Evolutionary conservation across 2,329 filamentous ascomycete species (phyloP).

Genomic region (Penicillium crustosum): DNA sequence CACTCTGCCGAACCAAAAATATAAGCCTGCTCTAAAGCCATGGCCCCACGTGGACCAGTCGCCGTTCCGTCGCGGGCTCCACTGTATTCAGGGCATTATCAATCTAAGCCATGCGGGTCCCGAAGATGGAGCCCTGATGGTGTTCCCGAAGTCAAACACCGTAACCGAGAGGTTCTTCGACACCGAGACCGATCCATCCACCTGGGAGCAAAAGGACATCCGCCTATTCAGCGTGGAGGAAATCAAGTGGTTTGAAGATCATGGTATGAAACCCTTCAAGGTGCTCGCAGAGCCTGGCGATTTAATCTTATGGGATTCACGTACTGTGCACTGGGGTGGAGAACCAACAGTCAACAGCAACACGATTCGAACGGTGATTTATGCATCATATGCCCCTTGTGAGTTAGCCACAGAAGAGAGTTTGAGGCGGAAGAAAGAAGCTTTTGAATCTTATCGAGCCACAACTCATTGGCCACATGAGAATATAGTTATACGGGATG

Average conservation of each 20-base stretch:
- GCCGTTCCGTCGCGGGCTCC: constrained; percentile 26
- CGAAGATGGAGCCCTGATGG: constrained; percentile 21
- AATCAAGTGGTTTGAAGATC: constrained; percentile 32
- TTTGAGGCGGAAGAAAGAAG: constrained; percentile 10
- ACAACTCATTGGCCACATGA: constrained; percentile 12
- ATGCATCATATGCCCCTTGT: constrained; percentile 21
- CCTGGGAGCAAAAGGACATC: constrained; percentile 17
- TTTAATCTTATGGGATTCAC: constrained; percentile 43
- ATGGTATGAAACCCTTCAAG: constrained; percentile 33
- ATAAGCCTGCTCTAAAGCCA: constrained; percentile 7
- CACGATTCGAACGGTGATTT: constrained; percentile 25
- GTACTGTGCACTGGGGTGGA: constrained; percentile 19
- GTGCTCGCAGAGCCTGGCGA: constrained; percentile 47
- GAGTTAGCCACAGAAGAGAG: neutral
- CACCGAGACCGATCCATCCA: constrained; percentile 24
- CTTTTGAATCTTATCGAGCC: constrained; percentile 7
- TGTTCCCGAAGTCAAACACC: constrained; percentile 23
- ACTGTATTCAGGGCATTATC: constrained; percentile 29
- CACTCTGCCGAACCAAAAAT: constrained; percentile 17
- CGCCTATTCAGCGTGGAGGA: constrained; percentile 28
- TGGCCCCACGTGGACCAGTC: constrained; percentile 37
- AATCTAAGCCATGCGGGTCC: constrained; percentile 23
- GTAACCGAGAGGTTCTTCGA: constrained; percentile 34
- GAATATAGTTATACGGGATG: neutral
- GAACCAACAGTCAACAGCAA: constrained; percentile 20